These are phyloP conservation scores for Pseudogymnoascus sp. DNA, from an alignment of 2,329 filamentous ascomycete genomes.

Conservation along the genomic window DNA sequence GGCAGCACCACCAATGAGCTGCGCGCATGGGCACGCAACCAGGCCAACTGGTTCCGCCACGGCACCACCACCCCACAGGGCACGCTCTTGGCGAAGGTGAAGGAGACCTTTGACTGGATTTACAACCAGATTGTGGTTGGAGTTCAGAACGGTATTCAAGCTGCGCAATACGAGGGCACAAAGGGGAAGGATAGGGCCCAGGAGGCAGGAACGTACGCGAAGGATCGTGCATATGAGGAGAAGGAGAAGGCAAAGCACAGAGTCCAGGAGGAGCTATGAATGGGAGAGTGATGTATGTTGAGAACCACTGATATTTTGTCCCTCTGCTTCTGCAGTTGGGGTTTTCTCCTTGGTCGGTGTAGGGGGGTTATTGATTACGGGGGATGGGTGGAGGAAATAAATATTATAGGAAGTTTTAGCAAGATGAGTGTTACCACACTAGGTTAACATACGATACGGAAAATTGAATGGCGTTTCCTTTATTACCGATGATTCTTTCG, in stretches of 20 bases:
- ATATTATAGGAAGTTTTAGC: background rate
- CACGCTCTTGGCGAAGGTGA: conserved; percentile 58
- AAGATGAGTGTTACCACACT: background rate
- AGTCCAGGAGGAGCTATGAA: conserved; percentile 23
- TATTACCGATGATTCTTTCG: background rate
- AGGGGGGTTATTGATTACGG: background rate
- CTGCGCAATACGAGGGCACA: conserved; percentile 31
- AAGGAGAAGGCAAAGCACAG: conserved; percentile 27
- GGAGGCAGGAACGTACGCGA: conserved; percentile 27
- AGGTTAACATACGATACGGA: background rate
- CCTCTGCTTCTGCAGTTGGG: background rate
- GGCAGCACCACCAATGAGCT: conserved; percentile 49
- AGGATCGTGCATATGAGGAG: conserved; percentile 29
- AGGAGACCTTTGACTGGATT: conserved; percentile 31
- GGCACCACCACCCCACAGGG: conserved; percentile 59
- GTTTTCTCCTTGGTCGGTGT: background rate
- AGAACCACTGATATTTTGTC: background rate
- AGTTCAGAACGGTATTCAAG: conserved; percentile 37
- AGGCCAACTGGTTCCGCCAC: conserved; percentile 69
- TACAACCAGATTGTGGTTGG: conserved; percentile 24
- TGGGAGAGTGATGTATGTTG: background rate
- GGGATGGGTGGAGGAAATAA: background rate
- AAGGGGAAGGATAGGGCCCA: conserved; percentile 36
- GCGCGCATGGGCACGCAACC: conserved; percentile 60
- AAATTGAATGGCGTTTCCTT: background rate